Base-by-base conservation (phyloP, 1,284 basidiomycete genomes). In the Neonothopanus nambi region DNA sequence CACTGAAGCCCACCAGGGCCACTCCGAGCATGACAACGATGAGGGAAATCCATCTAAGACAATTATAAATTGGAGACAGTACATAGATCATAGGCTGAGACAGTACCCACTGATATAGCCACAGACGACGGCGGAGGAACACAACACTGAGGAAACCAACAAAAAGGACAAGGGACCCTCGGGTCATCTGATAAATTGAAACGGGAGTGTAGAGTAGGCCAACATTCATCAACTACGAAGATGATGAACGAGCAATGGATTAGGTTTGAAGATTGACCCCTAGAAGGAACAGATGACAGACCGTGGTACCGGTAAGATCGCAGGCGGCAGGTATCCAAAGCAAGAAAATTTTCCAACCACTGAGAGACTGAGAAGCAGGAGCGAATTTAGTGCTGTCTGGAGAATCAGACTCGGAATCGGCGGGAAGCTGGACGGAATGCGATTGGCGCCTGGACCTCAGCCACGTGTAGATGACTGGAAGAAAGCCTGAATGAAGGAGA, bases 151-250 rank as follows among this genome's bases (percentile, higher is more conserved):
- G 84, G 52, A 94, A 70, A 36, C 95, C 97, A 58, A 99, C 97
- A 76, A 97, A 99, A 49, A 99, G 83, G 49, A 99, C 96, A 53
- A 99, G 85, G 12, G 95, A 93, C 39, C 97, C 97, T 59, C 97
- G 85, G 38, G 91, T 93, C 96, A 98, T 98, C 75, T 96, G 96
- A 78, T 93, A 98, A 64, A 99, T 94, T 48, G 94, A 97, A 40
- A 98, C 96, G 21, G 95, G 95, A 1, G 93, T 96, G 70, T 96
- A 93, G 45, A 98, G 82, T 49, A 98, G 81, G 54, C 95, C 95
- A 62, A 95, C 79, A 65, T 97, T 97, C 95, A 98, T 98, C 62
- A 95, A 78, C 81, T 93, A 66, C 57, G 59, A 55, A 63, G 47
- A 57, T 56, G 20, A 60, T 52, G 21, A 60, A 52, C 44, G n/a